phyloP scores from a whole-genome alignment of 306 rosid genomes.

The Elaeagnus macrophylla region DNA sequence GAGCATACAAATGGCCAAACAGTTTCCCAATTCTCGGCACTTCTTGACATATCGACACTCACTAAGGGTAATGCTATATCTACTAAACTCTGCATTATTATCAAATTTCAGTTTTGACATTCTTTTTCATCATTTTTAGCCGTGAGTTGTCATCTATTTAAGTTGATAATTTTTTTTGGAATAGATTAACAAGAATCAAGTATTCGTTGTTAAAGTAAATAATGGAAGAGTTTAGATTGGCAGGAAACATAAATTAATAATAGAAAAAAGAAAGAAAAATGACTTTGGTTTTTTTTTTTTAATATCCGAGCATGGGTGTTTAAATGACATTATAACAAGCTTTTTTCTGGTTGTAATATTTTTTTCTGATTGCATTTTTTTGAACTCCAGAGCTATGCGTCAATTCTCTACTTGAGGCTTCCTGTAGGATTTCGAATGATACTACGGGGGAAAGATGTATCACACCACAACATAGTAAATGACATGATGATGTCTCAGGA shows the following conservation, averaged over 20 bases:
- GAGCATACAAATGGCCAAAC: slow-evolving; percentile 71
- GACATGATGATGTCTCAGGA: slow-evolving; percentile 97
- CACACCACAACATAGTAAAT: slow-evolving; percentile 92
- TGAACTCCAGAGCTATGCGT: slow-evolving; percentile 66
- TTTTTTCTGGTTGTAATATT: neutral
- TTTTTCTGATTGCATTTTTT: slow-evolving; percentile 11
- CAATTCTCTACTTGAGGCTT: slow-evolving; percentile 82
- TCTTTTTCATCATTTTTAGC: neutral
- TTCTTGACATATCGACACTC: slow-evolving; percentile 92
- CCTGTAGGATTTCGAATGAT: slow-evolving; percentile 77
- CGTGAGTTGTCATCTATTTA: too few species aligned
- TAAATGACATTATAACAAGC: slow-evolving; percentile 1
- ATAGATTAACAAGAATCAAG: too few species aligned
- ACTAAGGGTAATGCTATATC: slow-evolving; percentile 47
- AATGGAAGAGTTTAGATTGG: too few species aligned
- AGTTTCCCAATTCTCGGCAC: slow-evolving; percentile 79
- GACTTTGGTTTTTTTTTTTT: neutral
- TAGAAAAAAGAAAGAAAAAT: neutral
- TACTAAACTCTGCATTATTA: neutral
- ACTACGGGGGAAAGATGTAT: slow-evolving; percentile 79
- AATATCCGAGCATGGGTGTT: neutral
- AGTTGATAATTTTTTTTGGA: too few species aligned
- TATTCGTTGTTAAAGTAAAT: too few species aligned
- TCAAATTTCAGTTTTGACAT: neutral
- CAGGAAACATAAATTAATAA: too few species aligned